Conservation (phyloP, 495 filamentous ascomycete genomes). For the Neurospora sp. region DNA sequence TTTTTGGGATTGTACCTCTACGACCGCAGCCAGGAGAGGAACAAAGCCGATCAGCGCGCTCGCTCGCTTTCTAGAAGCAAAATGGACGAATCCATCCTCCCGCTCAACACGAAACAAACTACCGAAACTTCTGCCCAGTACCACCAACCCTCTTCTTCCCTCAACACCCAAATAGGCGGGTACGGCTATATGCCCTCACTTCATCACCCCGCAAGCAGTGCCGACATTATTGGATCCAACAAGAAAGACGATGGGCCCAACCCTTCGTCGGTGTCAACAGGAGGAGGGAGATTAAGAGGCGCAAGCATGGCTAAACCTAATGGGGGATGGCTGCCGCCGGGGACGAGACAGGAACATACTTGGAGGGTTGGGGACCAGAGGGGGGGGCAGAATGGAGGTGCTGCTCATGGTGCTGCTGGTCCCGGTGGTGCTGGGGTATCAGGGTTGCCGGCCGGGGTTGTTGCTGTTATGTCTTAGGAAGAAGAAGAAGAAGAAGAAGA, state of each 20-base stretch:
- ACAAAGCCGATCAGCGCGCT: slow-evolving; percentile 66
- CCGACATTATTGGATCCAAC: slow-evolving; percentile 1
- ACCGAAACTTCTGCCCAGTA: not conserved
- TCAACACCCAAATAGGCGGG: slow-evolving; percentile 4
- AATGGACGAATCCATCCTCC: slow-evolving; percentile 52
- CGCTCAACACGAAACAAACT: slow-evolving; percentile 40
- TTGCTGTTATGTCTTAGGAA: not conserved
- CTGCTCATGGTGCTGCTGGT: no score
- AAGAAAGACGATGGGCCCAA: not conserved
- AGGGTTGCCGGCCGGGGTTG: not conserved
- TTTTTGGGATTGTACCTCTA: slow-evolving; percentile 94
- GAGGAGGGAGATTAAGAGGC: slow-evolving; percentile 26
- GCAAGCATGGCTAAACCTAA: slow-evolving; percentile 31
- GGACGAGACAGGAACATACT: slow-evolving; percentile 72
- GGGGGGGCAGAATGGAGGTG: slow-evolving; percentile 6
- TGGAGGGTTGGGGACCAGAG: slow-evolving; percentile 50
- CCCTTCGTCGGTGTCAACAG: not conserved
- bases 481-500: not conserved
- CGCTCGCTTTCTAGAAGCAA: slow-evolving; percentile 37
- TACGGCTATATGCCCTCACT: slow-evolving; percentile 3
- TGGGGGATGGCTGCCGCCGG: slow-evolving; percentile 56
- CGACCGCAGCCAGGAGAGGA: slow-evolving; percentile 79
- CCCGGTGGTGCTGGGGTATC: no score
- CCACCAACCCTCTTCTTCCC: not conserved
- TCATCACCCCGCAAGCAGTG: slow-evolving; percentile 4